Conservation (phyloP, 2,329 filamentous ascomycete species). For the Leptographium galeiforme region DNA sequence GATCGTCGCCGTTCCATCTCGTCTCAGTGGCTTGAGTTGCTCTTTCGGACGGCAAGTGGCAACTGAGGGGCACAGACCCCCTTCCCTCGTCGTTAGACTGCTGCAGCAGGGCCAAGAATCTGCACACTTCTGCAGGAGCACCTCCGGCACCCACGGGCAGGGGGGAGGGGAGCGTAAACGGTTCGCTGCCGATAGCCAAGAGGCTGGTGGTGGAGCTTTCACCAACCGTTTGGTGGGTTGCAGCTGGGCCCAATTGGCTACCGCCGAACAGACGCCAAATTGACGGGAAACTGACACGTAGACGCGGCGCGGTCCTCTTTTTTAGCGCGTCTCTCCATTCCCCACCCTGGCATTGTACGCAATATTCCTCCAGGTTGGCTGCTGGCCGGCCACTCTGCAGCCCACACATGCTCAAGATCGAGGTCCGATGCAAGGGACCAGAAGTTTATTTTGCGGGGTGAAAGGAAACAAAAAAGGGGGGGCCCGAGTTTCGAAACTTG, state of each 20-base stretch:
- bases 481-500: too few relatives aligned
- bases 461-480: neutral
- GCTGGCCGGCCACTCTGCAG: neutral
- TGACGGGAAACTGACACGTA: slow-evolving; percentile 15
- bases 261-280: slow-evolving; percentile 10
- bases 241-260: slow-evolving; percentile 5
- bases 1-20: slow-evolving; percentile 6
- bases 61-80: neutral
- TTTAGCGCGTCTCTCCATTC: slow-evolving; percentile 1
- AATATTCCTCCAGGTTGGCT: neutral
- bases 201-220: neutral
- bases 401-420: neutral
- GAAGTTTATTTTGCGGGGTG: neutral
- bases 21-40: slow-evolving; percentile 5
- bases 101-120: neutral
- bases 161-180: slow-evolving; percentile 2
- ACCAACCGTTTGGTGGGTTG: slow-evolving; percentile 1
- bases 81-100: neutral
- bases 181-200: slow-evolving; percentile 18
- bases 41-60: neutral
- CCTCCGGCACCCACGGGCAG: slow-evolving; percentile 5
- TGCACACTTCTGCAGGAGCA: neutral
- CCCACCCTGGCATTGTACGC: neutral
- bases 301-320: slow-evolving; percentile 9
- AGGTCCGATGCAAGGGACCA: neutral